These are phyloP conservation scores for Verbena officinalis DNA, from an alignment of 257 asterid genomes.

Conservation along the genomic window DNA sequence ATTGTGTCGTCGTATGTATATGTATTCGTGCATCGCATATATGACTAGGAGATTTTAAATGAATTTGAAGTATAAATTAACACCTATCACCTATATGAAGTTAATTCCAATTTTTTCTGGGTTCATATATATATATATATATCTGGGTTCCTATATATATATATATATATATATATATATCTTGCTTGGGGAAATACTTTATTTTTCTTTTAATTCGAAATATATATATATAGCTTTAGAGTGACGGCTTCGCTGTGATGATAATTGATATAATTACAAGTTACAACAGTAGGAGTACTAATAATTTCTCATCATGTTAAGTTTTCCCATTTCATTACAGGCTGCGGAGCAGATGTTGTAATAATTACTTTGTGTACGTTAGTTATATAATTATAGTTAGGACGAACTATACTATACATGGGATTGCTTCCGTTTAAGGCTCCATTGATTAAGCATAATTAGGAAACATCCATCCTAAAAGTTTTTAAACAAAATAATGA, in stretches of 20 bases:
- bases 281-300: too few species aligned
- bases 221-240: background rate
- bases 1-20: too few species aligned
- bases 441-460: conserved; percentile 35
- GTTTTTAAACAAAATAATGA: too few species aligned
- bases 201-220: background rate
- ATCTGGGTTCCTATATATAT: too few species aligned
- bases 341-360: conserved; percentile 39
- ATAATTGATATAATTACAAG: conserved; percentile 10
- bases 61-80: too few species aligned
- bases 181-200: too few species aligned
- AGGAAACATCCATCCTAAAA: conserved; percentile 16
- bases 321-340: conserved; percentile 29
- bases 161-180: too few species aligned
- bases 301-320: conserved; percentile 35
- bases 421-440: conserved; percentile 35
- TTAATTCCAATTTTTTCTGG: too few species aligned
- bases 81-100: too few species aligned
- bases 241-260: conserved; percentile 6
- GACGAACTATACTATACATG: conserved; percentile 7
- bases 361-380: conserved; percentile 37
- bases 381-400: conserved; percentile 35
- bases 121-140: too few species aligned
- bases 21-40: too few species aligned
- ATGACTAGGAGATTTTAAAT: too few species aligned